These are phyloP conservation scores for Ceratobasidium sp. DNA, from an alignment of 1,284 basidiomycete species.

Conservation along the genomic window DNA sequence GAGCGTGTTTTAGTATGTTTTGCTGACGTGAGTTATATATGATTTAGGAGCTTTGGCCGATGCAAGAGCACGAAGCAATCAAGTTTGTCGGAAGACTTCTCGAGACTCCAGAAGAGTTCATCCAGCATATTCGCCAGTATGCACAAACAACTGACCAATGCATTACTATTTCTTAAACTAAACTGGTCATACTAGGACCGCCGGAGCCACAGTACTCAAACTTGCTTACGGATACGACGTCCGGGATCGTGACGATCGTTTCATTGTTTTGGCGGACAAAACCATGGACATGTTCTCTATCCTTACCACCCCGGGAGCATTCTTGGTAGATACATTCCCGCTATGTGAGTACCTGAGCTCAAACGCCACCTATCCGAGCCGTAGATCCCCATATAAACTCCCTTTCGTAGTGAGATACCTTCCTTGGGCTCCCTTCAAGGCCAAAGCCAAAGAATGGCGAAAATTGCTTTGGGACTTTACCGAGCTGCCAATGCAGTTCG, in stretches of 20 bases:
- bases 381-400: no score
- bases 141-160: no score
- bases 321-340: slow-evolving; percentile 13
- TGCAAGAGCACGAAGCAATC: slow-evolving; percentile 34
- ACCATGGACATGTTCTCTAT: slow-evolving; percentile 25
- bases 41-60: background rate
- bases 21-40: background rate
- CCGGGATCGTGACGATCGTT: slow-evolving; percentile 1
- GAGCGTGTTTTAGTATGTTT: background rate
- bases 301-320: slow-evolving; percentile 2
- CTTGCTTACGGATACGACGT: slow-evolving; percentile 34
- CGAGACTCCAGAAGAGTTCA: background rate
- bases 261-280: slow-evolving; percentile 12
- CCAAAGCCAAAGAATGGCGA: slow-evolving; percentile 2
- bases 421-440: slow-evolving; percentile 34
- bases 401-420: slow-evolving; percentile 14
- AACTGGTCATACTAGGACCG: background rate
- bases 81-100: slow-evolving; percentile 28
- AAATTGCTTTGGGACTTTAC: slow-evolving; percentile 14
- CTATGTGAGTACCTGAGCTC: background rate
- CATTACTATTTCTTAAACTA: background rate
- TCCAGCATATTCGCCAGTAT: slow-evolving; percentile 32
- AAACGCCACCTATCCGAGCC: background rate
- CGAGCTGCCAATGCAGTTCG: slow-evolving; percentile 12
- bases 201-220: slow-evolving; percentile 20